These are phyloP conservation scores for Tetrastigma voinierianum DNA, from an alignment of 164 flowering plant species.

Conservation along the genomic window DNA sequence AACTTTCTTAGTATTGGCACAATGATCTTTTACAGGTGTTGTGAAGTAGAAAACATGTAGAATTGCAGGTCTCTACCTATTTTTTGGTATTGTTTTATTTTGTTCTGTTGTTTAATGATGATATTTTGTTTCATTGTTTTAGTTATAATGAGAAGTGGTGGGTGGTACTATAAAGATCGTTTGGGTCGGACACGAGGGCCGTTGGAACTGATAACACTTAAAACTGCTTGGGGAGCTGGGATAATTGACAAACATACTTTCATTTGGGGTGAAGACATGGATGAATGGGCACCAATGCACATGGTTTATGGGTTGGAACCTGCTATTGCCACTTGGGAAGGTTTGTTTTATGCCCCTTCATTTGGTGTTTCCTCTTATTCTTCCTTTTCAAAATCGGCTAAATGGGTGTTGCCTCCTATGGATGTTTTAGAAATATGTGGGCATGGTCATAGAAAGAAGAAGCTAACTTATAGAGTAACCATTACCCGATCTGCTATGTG, in stretches of 20 bases:
- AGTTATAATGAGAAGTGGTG: conserved; percentile 91
- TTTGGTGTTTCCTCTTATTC: neutral
- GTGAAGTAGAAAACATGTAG: too few species aligned
- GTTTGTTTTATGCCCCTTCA: conserved; percentile 34
- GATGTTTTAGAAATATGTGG: neutral
- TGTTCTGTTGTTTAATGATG: neutral
- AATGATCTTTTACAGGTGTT: too few species aligned
- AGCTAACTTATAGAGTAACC: too few species aligned
- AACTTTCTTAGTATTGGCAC: too few species aligned
- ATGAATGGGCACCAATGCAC: conserved; percentile 95
- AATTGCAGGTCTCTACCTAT: too few species aligned
- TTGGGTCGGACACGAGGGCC: conserved; percentile 94
- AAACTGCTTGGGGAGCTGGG: conserved; percentile 93
- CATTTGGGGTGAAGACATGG: conserved; percentile 99
- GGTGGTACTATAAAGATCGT: conserved; percentile 86
- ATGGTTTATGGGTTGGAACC: conserved; percentile 89
- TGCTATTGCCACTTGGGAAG: conserved; percentile 99
- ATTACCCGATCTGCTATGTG: neutral
- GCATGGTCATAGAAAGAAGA: neutral
- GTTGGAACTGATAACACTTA: conserved; percentile 68
- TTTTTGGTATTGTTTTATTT: neutral
- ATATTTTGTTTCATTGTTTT: conserved; percentile 7
- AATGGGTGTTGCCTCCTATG: neutral
- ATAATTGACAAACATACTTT: conserved; percentile 89
- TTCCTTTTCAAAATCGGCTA: neutral